phyloP scores from a whole-genome alignment of 768 basidiomycete genomes.

The Filobasidium floriforme region DNA sequence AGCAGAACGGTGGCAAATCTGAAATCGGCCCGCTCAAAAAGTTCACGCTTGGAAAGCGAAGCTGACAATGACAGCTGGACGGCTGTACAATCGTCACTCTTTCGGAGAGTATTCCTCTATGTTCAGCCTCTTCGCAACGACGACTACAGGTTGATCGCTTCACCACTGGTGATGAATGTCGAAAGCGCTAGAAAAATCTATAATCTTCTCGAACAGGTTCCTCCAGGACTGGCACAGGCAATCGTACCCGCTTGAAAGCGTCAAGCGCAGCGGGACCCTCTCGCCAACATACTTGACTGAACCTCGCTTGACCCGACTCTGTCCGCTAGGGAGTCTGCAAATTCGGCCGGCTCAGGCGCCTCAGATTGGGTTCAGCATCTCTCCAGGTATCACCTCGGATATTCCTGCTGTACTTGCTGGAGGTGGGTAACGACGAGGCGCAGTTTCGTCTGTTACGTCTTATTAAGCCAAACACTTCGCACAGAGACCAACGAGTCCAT shows the following conservation, averaged over 20 bases:
- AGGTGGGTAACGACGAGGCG: background rate
- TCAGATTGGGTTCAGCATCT: conserved; percentile 21
- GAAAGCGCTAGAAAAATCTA: conserved; percentile 18
- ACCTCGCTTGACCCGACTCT: conserved; percentile 14
- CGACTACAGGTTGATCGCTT: conserved; percentile 7
- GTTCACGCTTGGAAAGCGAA: conserved; percentile 18
- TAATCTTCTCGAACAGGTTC: conserved; percentile 25
- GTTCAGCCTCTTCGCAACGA: conserved; percentile 10
- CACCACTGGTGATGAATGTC: conserved; percentile 14
- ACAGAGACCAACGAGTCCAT: conserved; percentile 20
- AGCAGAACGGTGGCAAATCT: conserved; percentile 22
- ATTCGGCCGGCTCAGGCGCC: conserved; percentile 17
- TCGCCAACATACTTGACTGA: conserved; percentile 20
- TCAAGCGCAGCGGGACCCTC: conserved; percentile 12
- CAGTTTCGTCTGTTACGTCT: too few relatives aligned
- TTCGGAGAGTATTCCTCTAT: conserved; percentile 16
- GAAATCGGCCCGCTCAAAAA: conserved; percentile 18
- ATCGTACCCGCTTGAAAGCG: conserved; percentile 15
- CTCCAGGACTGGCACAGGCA: conserved; percentile 26
- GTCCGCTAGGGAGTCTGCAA: conserved; percentile 20
- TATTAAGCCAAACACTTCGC: too few relatives aligned
- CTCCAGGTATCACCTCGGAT: conserved; percentile 15
- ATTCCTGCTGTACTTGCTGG: conserved; percentile 20
- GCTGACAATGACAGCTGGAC: background rate
- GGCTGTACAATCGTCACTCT: background rate